Conservation (phyloP, 768 basidiomycete genomes). For the Boletus vermiculosoides region DNA sequence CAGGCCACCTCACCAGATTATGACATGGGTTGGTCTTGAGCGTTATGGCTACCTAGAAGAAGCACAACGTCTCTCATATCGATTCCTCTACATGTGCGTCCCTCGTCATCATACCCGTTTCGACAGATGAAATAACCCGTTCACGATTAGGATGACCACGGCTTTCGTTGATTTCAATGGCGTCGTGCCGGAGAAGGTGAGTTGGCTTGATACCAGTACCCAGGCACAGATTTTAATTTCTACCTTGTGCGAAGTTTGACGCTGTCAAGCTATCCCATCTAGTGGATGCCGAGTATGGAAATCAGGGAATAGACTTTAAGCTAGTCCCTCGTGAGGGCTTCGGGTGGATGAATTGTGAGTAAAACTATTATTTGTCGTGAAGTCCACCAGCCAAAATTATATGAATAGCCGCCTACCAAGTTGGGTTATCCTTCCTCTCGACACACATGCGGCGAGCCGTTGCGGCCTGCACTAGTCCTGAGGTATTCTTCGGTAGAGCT, state of each 20-base stretch:
- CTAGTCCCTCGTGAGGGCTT: slow-evolving; percentile 97
- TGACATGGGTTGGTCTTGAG: slow-evolving; percentile 96
- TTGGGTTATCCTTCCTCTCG: slow-evolving; percentile 92
- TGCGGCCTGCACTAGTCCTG: slow-evolving; percentile 90
- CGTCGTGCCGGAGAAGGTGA: slow-evolving; percentile 93
- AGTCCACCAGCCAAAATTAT: slow-evolving; percentile 3
- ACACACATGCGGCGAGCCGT: slow-evolving; percentile 92
- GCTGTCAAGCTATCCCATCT: slow-evolving; percentile 94
- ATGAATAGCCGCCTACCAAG: slow-evolving; percentile 83
- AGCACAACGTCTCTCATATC: slow-evolving; percentile 88
- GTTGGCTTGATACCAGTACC: neutral
- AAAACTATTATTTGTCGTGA: neutral
- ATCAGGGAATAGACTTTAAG: slow-evolving; percentile 96
- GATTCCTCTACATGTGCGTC: slow-evolving; percentile 99
- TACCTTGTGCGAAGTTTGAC: slow-evolving; percentile 56
- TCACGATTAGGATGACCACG: slow-evolving; percentile 73
- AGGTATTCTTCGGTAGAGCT: slow-evolving; percentile 73
- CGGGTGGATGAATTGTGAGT: slow-evolving; percentile 95
- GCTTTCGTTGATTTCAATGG: slow-evolving; percentile 97
- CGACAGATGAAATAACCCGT: slow-evolving; percentile 1
- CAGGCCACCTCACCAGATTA: slow-evolving; percentile 97
- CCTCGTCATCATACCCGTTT: slow-evolving; percentile 26
- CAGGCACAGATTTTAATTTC: neutral
- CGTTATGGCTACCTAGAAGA: slow-evolving; percentile 95
- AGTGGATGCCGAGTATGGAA: slow-evolving; percentile 96